Evolutionary conservation across 1,284 basidiomycete genomes (phyloP).

Genomic region (Apiotrichum mycotoxinovorans): DNA sequence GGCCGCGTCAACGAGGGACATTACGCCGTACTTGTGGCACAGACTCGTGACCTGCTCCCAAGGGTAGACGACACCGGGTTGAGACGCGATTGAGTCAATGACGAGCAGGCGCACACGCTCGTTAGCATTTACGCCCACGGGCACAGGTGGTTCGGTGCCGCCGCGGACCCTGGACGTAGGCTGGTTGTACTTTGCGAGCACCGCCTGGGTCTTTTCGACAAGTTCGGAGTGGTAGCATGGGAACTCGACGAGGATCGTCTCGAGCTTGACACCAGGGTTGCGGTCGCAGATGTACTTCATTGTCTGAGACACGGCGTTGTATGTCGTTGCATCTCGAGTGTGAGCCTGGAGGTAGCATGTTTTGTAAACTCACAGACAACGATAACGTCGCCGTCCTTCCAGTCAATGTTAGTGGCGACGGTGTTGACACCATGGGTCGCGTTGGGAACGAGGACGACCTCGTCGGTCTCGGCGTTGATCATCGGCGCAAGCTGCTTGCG

Average conservation of each 20-base stretch:
- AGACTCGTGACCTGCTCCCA: constrained; percentile 73
- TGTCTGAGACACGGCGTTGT: constrained; percentile 59
- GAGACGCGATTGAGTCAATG: constrained; percentile 68
- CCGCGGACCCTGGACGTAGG: background rate
- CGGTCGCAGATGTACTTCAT: constrained; percentile 62
- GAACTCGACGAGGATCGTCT: constrained; percentile 58
- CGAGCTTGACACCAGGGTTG: constrained; percentile 56
- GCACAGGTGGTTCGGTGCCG: constrained; percentile 22
- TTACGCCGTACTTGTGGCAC: constrained; percentile 65
- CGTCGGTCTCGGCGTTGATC: constrained; percentile 60
- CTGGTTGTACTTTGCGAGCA: constrained; percentile 45
- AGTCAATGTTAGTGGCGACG: constrained; percentile 61
- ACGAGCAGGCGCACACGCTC: constrained; percentile 60
- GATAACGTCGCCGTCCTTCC: constrained; percentile 56
- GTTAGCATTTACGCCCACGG: constrained; percentile 25
- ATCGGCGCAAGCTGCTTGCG: constrained; percentile 59
- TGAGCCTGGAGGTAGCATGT: background rate
- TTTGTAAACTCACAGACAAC: constrained; percentile 50
- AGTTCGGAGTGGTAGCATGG: constrained; percentile 64
- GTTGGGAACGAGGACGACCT: constrained; percentile 64
- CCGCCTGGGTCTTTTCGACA: constrained; percentile 55
- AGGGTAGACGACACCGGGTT: constrained; percentile 67
- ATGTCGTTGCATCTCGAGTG: constrained; percentile 63
- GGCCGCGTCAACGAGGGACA: constrained; percentile 75
- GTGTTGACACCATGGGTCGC: constrained; percentile 66